These are phyloP conservation scores for Beauveria rudraprayagi DNA, from an alignment of 2,329 filamentous ascomycete species.

Conservation along the genomic window DNA sequence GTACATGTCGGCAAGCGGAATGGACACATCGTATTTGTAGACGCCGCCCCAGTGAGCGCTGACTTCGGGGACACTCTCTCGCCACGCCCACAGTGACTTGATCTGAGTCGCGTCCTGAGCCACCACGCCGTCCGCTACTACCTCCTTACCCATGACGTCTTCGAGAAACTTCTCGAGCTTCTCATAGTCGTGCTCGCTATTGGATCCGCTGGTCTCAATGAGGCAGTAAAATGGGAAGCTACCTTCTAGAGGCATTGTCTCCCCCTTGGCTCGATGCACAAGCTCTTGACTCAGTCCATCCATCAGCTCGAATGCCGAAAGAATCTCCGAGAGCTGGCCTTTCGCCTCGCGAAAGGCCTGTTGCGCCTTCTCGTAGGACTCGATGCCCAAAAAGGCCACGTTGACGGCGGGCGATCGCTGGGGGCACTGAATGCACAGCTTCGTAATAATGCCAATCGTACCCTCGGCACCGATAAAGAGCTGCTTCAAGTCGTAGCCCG, in stretches of 20 bases:
- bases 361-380: constrained; percentile 85
- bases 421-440: constrained; percentile 79
- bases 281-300: constrained; percentile 74
- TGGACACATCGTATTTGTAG: constrained; percentile 98
- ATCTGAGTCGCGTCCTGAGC: constrained; percentile 91
- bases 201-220: constrained; percentile 92
- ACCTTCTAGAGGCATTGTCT: constrained; percentile 71
- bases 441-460: constrained; percentile 90
- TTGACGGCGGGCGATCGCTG: constrained; percentile 83
- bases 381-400: constrained; percentile 86
- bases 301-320: constrained; percentile 98
- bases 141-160: constrained; percentile 79
- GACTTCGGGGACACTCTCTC: constrained; percentile 86
- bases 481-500: constrained; percentile 94
- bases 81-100: constrained; percentile 78
- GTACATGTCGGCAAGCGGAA: constrained; percentile 83
- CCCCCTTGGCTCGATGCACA: constrained; percentile 65
- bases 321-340: constrained; percentile 81
- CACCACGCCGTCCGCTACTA: constrained; percentile 82
- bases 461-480: constrained; percentile 94
- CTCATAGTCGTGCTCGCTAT: constrained; percentile 83
- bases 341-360: constrained; percentile 84
- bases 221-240: constrained; percentile 93
- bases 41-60: constrained; percentile 86
- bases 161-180: constrained; percentile 90